Conservation (phyloP, 345 rosid species). For the Cardamine chenopodiifolia region DNA sequence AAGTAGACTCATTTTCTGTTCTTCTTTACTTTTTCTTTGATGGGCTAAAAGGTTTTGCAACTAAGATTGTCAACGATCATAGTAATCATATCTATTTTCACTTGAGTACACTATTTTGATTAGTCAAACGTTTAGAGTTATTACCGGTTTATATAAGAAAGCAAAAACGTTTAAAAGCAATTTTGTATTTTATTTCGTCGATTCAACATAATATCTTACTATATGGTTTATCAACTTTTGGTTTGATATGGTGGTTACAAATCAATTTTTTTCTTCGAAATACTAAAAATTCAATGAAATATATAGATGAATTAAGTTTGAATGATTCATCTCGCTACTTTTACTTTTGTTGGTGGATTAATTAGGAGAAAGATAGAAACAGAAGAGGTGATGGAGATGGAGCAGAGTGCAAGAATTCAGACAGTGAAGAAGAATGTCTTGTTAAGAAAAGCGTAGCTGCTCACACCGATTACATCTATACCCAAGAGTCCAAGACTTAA, state of each 20-base stretch:
- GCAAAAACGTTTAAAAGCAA: not conserved
- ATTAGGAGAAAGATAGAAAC: constrained; percentile 40
- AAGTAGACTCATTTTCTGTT: not conserved
- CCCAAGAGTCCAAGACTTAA: constrained; percentile 54
- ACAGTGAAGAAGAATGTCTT: constrained; percentile 55
- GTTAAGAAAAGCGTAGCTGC: constrained; percentile 48
- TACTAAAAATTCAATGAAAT: not conserved
- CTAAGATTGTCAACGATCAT: constrained; percentile 21
- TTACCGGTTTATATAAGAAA: not conserved
- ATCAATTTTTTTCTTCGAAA: not conserved
- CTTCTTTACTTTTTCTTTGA: not conserved
- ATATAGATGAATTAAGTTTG: not conserved
- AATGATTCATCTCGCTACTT: not conserved
- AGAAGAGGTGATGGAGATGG: constrained; percentile 32
- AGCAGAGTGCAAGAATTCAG: constrained; percentile 47
- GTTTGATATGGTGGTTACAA: not conserved
- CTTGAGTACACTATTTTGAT: not conserved
- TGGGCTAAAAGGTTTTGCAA: constrained; percentile 8
- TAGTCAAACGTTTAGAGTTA: not conserved
- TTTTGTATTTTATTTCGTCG: not conserved
- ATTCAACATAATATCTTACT: not conserved
- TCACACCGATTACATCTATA: constrained; percentile 64
- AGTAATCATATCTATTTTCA: not conserved
- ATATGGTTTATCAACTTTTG: too few species aligned
- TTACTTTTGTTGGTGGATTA: not conserved